Base-by-base conservation (phyloP, 2,329 filamentous ascomycete genomes). In the Alternaria atra region DNA sequence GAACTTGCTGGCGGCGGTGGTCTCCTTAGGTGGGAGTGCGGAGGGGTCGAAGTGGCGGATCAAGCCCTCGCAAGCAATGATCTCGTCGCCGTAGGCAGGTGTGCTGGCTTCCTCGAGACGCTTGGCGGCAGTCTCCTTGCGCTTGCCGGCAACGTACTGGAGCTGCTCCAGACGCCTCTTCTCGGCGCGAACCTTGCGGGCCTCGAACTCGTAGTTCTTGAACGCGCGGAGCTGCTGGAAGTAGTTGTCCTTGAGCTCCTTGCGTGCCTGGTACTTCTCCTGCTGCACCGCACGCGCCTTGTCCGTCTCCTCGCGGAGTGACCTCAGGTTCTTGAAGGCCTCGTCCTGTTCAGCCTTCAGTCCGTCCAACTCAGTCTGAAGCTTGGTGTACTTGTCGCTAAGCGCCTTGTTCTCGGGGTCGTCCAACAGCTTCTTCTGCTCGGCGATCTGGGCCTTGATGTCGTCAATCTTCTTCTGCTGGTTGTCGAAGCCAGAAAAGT, bases 281-380 rank as follows among this genome's bases (percentile, higher is more conserved):
- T 97, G 91, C 82, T 97, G 93, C 77, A 95, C 90, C 60, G 87
- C 87, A 73, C 96, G 91, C 53, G 95, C 87, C 83, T 90, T 92
- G 77, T 89, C 90, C 65, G 92, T 90, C 83, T 97, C 91, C 72
- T 97, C 94, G 58, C 92, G 90, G 65, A 98, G 89, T 58, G 86
- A 80, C 71, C 93, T 94, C 61, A 97, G 84, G 83, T 89, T 91
- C 87, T 97, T 96, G 87, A 91, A 97, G 35, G 90, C 92, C 69
- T 90, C 89, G 74, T 98, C 93, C 81, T 97, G 92, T 83, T 97
- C 92, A 48, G 90, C 91, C 84, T 96, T 97, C 83, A 99, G 92
- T 62, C 84, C 80, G 78, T 98, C 93, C 53, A 98, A 85, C 84
- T 99, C 94, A 69, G 90, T 88, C 83, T 95, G 91, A 75, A 97